Base-by-base conservation (phyloP, 768 basidiomycete species). In the Ephemerocybe angulata region DNA sequence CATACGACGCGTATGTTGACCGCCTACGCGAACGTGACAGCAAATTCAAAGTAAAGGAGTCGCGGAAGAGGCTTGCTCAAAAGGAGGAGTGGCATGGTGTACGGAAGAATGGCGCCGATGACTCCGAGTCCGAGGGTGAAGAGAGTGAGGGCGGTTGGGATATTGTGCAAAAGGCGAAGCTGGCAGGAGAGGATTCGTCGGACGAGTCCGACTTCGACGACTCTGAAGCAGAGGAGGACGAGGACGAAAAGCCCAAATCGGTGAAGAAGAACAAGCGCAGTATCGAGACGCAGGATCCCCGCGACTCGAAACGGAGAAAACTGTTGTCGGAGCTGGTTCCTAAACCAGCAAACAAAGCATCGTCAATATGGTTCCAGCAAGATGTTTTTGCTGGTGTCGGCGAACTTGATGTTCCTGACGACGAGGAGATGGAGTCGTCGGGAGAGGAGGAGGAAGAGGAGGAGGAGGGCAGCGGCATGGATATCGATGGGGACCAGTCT, bases 331-430 rank as follows among this genome's bases (percentile, higher is more conserved):
- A 77, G 29, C 72, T 83, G 30, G 74, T 75, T 21, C 69, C 66
- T 13, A 49, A 53, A 17, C 58, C 67, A 19, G 62, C 71, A 13
- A 63, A 79, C 61, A 79, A 79, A 43, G 78, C 85, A 42, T 82
- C 93, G 2, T 81, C 87, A 62, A 67, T 98, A n/a, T 99, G 97
- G 97, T 99, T 98, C 72, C 87, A 89, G 60, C 96, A 97, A 70
- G 88, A 89, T 49, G 70, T 97, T 41, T 99, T 99, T 76, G 79
- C 84, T 48, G 87, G 81, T 22, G 68, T 82, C 6, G 83, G 80
- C 40, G 79, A 63, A 5, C 66, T 73, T 5, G 72, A 66, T 3
- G 64, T 58, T 25, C 54, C 58, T 8, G 62, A 65, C 30, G 63
- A 62, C 15, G 63, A 68, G 25, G 65, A 65, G n/a, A n/a, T n/a